These are phyloP conservation scores for Metarhizium brunneum DNA, from an alignment of 2,329 filamentous ascomycete genomes.

Conservation along the genomic window DNA sequence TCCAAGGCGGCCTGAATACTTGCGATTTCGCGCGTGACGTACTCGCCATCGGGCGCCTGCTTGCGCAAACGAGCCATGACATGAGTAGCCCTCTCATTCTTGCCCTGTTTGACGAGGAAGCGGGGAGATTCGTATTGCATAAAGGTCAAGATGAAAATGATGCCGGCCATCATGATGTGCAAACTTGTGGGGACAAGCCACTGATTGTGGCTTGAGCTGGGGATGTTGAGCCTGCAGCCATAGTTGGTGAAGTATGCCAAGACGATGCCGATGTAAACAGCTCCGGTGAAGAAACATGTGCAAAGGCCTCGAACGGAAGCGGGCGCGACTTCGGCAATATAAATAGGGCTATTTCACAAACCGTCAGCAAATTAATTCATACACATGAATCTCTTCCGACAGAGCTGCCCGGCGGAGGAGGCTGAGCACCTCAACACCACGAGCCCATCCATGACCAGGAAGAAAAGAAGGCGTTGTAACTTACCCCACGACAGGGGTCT, in stretches of 20 bases:
- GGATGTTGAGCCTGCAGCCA: constrained; percentile 42
- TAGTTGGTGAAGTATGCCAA: constrained; percentile 71
- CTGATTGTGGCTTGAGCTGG: constrained; percentile 33
- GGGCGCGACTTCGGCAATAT: constrained; percentile 64
- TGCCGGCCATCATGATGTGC: constrained; percentile 66
- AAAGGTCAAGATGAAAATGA: constrained; percentile 63
- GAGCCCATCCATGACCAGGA: neutral
- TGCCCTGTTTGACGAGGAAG: constrained; percentile 57
- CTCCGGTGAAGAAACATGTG: constrained; percentile 45
- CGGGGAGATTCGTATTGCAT: constrained; percentile 62
- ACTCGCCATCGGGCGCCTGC: constrained; percentile 49
- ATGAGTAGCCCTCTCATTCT: constrained; percentile 46
- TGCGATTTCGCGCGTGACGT: constrained; percentile 51
- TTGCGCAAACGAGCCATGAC: constrained; percentile 50
- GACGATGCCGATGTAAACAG: constrained; percentile 69
- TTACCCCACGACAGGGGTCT: constrained; percentile 54
- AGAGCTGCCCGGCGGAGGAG: too few species aligned
- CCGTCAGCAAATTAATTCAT: neutral
- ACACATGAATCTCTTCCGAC: too few species aligned
- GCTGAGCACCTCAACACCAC: neutral
- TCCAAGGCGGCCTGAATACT: constrained; percentile 58
- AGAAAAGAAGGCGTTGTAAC: constrained; percentile 4
- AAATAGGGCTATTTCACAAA: constrained; percentile 43
- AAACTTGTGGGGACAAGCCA: constrained; percentile 64
- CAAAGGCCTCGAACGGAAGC: constrained; percentile 63